phyloP scores from a whole-genome alignment of 202 grass and related monocot species.

The Musa balbisiana region DNA sequence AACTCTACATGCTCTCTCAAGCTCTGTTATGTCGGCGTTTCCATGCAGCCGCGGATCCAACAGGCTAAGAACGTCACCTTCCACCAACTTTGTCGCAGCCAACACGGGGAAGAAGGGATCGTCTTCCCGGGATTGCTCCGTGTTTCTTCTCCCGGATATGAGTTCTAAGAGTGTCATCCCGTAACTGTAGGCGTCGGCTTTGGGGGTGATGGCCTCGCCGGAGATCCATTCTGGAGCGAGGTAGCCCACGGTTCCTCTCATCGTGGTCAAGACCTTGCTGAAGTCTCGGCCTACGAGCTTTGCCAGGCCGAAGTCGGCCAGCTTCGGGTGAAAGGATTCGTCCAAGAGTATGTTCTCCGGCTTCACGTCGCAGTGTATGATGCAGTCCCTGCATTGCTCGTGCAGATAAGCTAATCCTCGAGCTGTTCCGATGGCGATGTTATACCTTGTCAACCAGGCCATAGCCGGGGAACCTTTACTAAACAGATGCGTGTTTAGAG shows the following conservation, averaged over 20 bases:
- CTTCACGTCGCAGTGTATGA: conserved; percentile 71
- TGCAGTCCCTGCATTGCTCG: conserved; percentile 59
- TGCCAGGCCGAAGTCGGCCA: conserved; percentile 75
- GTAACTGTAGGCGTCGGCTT: neutral
- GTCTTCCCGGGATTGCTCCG: conserved; percentile 20
- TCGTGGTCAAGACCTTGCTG: conserved; percentile 72
- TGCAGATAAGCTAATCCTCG: conserved; percentile 59
- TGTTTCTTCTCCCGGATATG: neutral
- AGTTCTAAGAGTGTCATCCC: neutral
- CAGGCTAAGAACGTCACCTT: conserved; percentile 48
- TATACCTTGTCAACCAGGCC: conserved; percentile 43
- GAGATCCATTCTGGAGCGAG: conserved; percentile 29
- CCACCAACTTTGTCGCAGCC: conserved; percentile 46
- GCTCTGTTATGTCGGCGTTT: conserved; percentile 38
- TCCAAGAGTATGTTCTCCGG: conserved; percentile 72
- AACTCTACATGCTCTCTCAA: conserved; percentile 56
- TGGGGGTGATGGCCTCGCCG: neutral
- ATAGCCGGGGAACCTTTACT: conserved; percentile 14
- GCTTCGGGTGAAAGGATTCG: conserved; percentile 50
- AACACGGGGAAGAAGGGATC: conserved; percentile 51
- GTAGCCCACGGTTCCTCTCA: conserved; percentile 75
- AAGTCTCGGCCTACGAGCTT: conserved; percentile 85
- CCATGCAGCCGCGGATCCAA: conserved; percentile 49
- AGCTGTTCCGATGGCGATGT: conserved; percentile 54
- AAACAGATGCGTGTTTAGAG: conserved; percentile 52